These are phyloP conservation scores for Gilbertella persicaria DNA, from an alignment of 371 early-diverging fungal genomes.

Conservation along the genomic window DNA sequence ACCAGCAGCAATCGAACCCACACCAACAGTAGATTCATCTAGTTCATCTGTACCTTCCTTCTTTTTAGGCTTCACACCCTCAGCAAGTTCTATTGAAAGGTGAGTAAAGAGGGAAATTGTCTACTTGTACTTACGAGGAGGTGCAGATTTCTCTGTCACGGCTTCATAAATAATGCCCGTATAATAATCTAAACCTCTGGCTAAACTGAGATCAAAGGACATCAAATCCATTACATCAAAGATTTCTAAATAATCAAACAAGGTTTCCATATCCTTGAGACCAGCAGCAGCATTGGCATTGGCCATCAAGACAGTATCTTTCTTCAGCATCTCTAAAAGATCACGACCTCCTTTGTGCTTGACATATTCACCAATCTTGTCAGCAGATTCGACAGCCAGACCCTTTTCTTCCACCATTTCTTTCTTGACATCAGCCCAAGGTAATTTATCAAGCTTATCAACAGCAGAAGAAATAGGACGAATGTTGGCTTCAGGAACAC, in stretches of 20 bases:
- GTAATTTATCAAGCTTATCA: constrained; percentile 94
- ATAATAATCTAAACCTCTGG: constrained; percentile 99
- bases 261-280: constrained; percentile 83
- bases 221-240: constrained; percentile 76
- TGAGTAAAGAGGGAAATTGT: not conserved
- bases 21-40: constrained; percentile 82
- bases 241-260: constrained; percentile 89
- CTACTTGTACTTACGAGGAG: constrained; percentile 45
- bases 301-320: constrained; percentile 63
- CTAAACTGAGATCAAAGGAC: constrained; percentile 95
- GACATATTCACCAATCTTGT: constrained; percentile 91
- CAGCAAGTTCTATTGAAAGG: constrained; percentile 30
- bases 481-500: constrained; percentile 88
- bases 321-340: constrained; percentile 68
- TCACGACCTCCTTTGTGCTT: constrained; percentile 82
- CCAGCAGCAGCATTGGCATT: constrained; percentile 83
- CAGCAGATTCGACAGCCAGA: constrained; percentile 76
- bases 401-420: constrained; percentile 96
- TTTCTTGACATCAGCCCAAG: constrained; percentile 94
- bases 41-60: constrained; percentile 52
- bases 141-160: constrained; percentile 70
- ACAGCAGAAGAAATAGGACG: constrained; percentile 96
- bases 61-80: constrained; percentile 40
- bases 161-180: constrained; percentile 99
- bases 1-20: constrained; percentile 99